Percentiles rank a stretch among this genome's conserved stretches.
These are phyloP conservation scores for Cinchona pubescens DNA, from an alignment of 257 asterid genomes.

Conservation along the genomic window DNA sequence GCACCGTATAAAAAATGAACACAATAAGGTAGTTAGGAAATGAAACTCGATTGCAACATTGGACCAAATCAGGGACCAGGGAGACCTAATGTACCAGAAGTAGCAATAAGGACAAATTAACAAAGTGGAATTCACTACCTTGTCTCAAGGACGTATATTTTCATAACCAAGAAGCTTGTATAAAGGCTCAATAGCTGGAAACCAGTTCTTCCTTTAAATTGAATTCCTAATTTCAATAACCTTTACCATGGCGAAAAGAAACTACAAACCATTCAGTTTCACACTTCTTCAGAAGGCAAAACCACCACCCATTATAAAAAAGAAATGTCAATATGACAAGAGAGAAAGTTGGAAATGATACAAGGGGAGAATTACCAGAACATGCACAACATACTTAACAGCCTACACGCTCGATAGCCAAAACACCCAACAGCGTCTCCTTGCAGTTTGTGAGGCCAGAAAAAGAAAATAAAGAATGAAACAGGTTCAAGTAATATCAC, in stretches of 20 bases:
- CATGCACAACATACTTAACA: neutral
- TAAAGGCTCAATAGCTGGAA: slow-evolving; percentile 91
- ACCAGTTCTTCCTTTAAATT: slow-evolving; percentile 92
- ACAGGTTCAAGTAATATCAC: slow-evolving; percentile 26
- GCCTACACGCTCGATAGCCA: neutral
- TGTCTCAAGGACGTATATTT: slow-evolving; percentile 96
- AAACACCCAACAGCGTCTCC: neutral
- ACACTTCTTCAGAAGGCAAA: neutral
- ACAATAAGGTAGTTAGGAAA: slow-evolving; percentile 21
- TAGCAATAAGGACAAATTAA: neutral
- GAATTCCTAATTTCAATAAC: slow-evolving; percentile 85
- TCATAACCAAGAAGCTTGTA: slow-evolving; percentile 93
- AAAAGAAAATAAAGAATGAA: neutral
- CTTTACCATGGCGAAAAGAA: slow-evolving; percentile 40
- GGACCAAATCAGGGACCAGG: slow-evolving; percentile 11
- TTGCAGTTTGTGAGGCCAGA: neutral
- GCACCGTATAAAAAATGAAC: slow-evolving; percentile 62
- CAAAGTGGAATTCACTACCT: slow-evolving; percentile 41
- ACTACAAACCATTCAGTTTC: no score
- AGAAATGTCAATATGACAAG: neutral
- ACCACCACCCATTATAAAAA: neutral
- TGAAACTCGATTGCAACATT: slow-evolving; percentile 17
- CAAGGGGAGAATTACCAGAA: neutral
- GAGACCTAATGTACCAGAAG: neutral
- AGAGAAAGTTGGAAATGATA: neutral